Conservation (phyloP, 2,329 filamentous ascomycete species). For the Fusarium longipes region DNA sequence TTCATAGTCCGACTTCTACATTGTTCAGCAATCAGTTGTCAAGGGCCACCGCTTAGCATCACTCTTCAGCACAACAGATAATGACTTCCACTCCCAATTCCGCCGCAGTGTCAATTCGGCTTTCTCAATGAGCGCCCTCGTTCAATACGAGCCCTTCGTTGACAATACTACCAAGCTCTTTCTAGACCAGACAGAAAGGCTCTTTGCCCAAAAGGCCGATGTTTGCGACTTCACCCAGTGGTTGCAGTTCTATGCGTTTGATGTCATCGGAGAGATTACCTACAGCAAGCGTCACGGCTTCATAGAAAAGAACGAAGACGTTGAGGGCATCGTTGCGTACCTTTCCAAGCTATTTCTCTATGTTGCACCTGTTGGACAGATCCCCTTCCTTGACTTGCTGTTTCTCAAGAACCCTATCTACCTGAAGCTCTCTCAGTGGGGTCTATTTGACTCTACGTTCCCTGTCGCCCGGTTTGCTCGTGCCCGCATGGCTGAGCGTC, state of each 20-base stretch:
- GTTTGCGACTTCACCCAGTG: conserved; percentile 71
- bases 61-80: conserved; percentile 80
- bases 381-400: conserved; percentile 75
- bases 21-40: conserved; percentile 78
- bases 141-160: conserved; percentile 84
- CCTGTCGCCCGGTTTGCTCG: conserved; percentile 79
- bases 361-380: conserved; percentile 79
- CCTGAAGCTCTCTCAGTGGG: conserved; percentile 74
- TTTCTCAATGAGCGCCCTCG: conserved; percentile 80
- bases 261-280: conserved; percentile 82
- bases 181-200: conserved; percentile 68
- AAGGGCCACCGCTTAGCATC: conserved; percentile 76
- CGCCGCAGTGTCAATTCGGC: conserved; percentile 79
- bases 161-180: conserved; percentile 80
- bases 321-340: conserved; percentile 78
- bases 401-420: conserved; percentile 81
- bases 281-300: conserved; percentile 82
- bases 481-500: conserved; percentile 73
- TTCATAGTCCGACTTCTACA: conserved; percentile 79
- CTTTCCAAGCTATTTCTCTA: conserved; percentile 74
- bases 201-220: conserved; percentile 60
- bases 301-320: conserved; percentile 77
- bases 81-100: conserved; percentile 79
- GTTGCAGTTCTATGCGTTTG: conserved; percentile 85
- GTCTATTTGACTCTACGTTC: conserved; percentile 75